These are phyloP conservation scores for Sclerotinia borealis DNA, from an alignment of 2,329 filamentous ascomycete genomes.

Conservation along the genomic window DNA sequence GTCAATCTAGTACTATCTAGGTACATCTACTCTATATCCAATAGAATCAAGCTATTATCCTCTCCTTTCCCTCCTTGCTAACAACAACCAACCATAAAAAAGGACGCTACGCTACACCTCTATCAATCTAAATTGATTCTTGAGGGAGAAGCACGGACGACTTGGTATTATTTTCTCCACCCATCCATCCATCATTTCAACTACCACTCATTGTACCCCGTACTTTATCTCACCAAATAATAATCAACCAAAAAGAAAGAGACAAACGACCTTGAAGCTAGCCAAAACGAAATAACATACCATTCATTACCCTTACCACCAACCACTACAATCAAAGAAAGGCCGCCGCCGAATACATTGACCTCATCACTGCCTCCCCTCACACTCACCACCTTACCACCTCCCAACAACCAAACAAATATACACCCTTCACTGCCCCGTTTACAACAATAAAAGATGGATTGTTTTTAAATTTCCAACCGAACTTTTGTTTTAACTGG, in stretches of 20 bases:
- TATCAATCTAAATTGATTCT: not conserved
- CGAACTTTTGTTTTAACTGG: not conserved
- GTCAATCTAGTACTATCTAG: not conserved
- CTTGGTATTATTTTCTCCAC: constrained; percentile 1
- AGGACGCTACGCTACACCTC: not conserved
- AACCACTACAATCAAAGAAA: not conserved
- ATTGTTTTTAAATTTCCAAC: not conserved
- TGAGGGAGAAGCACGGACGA: not conserved
- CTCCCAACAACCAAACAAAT: not conserved
- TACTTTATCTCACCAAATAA: too few species aligned
- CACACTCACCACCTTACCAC: not conserved
- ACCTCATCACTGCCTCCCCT: constrained; percentile 5
- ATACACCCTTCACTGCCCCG: not conserved
- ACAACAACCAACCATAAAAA: too few species aligned
- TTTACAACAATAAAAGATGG: not conserved
- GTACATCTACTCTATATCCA: not conserved
- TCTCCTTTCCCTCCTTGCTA: too few species aligned
- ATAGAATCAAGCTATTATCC: not conserved
- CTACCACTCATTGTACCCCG: too few species aligned
- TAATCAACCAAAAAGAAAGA: constrained; percentile 1
- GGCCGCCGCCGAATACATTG: not conserved
- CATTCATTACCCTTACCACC: not conserved
- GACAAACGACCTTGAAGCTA: not conserved
- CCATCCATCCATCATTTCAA: not conserved
- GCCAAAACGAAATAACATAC: not conserved